These are phyloP conservation scores for Penicillium samsonianum DNA, from an alignment of 495 filamentous ascomycete genomes.

Conservation along the genomic window DNA sequence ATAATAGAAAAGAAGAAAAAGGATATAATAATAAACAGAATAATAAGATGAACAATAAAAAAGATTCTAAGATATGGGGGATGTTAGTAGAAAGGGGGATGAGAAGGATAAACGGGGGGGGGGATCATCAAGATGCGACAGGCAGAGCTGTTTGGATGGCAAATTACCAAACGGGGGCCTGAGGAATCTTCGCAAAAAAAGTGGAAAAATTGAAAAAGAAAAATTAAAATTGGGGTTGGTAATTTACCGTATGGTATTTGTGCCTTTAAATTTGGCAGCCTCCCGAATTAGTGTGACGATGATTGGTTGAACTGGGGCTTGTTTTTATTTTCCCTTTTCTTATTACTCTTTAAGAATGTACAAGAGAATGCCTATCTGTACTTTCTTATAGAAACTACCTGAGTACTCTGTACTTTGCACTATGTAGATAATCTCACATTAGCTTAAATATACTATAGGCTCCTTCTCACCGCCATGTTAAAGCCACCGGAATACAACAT, in stretches of 20 bases:
- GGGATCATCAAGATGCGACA: slow-evolving; percentile 29
- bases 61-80: slow-evolving; percentile 20
- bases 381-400: background rate
- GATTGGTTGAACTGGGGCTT: slow-evolving; percentile 16
- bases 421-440: background rate
- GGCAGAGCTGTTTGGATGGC: slow-evolving; percentile 18
- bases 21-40: slow-evolving; percentile 23
- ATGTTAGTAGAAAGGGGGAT: slow-evolving; percentile 16
- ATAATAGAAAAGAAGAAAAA: slow-evolving; percentile 32
- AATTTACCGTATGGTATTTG: slow-evolving; percentile 9
- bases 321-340: slow-evolving; percentile 13
- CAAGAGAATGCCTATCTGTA: background rate
- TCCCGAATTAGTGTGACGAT: slow-evolving; percentile 1
- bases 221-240: background rate
- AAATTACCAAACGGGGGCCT: slow-evolving; percentile 21
- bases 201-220: background rate
- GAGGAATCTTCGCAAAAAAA: slow-evolving; percentile 29
- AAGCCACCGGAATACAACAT: background rate
- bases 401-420: background rate
- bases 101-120: slow-evolving; percentile 12
- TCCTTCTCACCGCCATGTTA: slow-evolving; percentile 1
- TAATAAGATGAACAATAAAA: slow-evolving; percentile 30
- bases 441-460: background rate
- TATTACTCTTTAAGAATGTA: slow-evolving; percentile 4
- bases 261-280: background rate